These are phyloP conservation scores for Gnomoniopsis sp. DNA, from an alignment of 2,329 filamentous ascomycete genomes.

Conservation along the genomic window DNA sequence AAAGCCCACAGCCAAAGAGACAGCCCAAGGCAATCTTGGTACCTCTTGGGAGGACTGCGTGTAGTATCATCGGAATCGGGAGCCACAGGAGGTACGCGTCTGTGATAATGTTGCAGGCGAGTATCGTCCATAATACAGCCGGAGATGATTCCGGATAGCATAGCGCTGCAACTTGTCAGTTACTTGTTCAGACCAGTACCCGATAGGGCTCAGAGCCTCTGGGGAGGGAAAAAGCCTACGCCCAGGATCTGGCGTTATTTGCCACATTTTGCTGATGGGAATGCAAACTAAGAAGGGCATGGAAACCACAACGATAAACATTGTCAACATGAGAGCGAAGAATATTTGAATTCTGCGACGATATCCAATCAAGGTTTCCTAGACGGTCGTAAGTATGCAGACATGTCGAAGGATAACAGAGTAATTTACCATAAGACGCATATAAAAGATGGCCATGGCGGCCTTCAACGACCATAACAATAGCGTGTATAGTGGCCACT, in stretches of 20 bases:
- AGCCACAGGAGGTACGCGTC: conserved; percentile 58
- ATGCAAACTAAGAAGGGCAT: conserved; percentile 15
- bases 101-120: conserved; percentile 44
- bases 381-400: conserved; percentile 6
- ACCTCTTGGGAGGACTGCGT: conserved; percentile 30
- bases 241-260: conserved; percentile 21
- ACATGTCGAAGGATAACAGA: neutral
- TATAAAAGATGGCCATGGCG: conserved; percentile 53
- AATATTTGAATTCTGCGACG: conserved; percentile 2
- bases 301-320: conserved; percentile 28
- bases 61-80: conserved; percentile 49
- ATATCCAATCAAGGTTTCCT: conserved; percentile 26
- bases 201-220: neutral
- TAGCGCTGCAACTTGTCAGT: conserved; percentile 27
- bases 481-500: conserved; percentile 51
- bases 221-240: neutral
- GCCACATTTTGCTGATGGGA: conserved; percentile 19
- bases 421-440: conserved; percentile 38
- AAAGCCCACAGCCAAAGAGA: conserved; percentile 36
- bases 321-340: conserved; percentile 2
- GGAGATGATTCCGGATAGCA: conserved; percentile 44
- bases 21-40: conserved; percentile 36
- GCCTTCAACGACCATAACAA: conserved; percentile 52
- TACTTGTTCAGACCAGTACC: neutral
- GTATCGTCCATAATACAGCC: conserved; percentile 39